Evolutionary conservation across 1,139 yeast species (phyloP), one percentile per base, ranked within the genome.

Genomic region (Scheffersomyces lignicola): DNA sequence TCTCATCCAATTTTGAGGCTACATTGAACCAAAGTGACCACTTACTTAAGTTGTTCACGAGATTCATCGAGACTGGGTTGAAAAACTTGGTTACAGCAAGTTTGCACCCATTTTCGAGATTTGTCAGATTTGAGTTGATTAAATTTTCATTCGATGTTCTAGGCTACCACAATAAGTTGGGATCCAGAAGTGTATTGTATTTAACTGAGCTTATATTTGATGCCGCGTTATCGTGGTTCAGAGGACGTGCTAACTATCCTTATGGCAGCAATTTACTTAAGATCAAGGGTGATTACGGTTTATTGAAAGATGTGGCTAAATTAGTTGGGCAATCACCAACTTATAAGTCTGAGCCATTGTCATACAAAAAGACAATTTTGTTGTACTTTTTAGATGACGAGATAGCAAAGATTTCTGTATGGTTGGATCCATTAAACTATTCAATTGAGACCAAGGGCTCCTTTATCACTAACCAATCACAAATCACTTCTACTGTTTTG

Each of bases 1-100:
- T 92, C 48, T 62, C 81, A 3, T 83, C 95, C n/a, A 83, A 81
- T 50, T 86, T 89, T 60, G 89, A 88, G 54, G 89, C 96, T 0
- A 76, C 90, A 1, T 61, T 80, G 52, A 79, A 78, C 49, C 87
- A 83, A 52, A 83, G 92, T 60, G 78, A 75, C 39, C 89, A 83
- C 48, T 62, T 85, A 24, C 62, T 87, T 45, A 82, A 80, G 44
- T 60, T 85, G 39, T 86, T 87, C 53, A 83, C 92, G 0, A 63
- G 80, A 27, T 69, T 83, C 42, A 67, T 80, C 15, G 62, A 73
- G 25, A 64, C 73, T 23, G 89, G 94, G 1, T 67, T 90, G 45
- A 54, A 64, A 12, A 75, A 78, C 25, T 60, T 81, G 36, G 52
- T 60, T 7, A 49, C 56, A 33, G 96, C 95, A 5, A 83, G 94